phyloP scores from a whole-genome alignment of 768 basidiomycete species.

The Pseudohyphozyma bogoriensis region DNA sequence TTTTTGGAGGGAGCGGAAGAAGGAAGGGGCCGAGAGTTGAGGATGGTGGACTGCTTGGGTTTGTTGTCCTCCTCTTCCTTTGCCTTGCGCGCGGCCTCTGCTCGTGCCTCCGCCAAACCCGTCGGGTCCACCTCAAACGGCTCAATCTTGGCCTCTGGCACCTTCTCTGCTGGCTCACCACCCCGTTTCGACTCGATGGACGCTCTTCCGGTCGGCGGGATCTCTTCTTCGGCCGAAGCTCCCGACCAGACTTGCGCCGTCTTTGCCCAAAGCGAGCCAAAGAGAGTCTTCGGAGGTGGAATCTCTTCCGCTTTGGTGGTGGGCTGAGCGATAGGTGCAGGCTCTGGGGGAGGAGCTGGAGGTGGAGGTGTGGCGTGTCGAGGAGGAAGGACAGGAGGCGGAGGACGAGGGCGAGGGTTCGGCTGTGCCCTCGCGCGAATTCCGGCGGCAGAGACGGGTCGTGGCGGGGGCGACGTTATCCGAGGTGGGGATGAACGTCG shows the following conservation, averaged over 20 bases:
- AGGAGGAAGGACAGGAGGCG: background rate
- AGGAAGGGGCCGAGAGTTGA: background rate
- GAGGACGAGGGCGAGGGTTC: background rate
- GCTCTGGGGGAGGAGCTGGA: background rate
- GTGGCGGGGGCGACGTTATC: background rate
- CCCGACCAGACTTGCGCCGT: background rate
- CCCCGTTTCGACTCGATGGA: no score
- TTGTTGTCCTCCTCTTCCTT: background rate
- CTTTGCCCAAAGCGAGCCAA: background rate
- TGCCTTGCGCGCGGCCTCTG: background rate
- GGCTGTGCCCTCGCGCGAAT: background rate
- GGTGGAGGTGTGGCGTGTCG: background rate
- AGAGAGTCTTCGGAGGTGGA: background rate
- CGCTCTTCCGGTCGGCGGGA: no score
- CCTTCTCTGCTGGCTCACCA: background rate
- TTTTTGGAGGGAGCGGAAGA: background rate
- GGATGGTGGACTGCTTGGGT: background rate
- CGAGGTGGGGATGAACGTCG: background rate
- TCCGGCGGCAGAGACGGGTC: background rate
- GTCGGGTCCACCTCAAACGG: background rate
- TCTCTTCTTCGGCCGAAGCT: background rate
- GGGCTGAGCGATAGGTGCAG: background rate
- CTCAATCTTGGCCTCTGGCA: background rate
- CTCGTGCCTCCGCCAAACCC: background rate
- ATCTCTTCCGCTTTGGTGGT: background rate